Base-by-base conservation (phyloP, 495 filamentous ascomycete genomes). In the Trypethelium eluteriae region DNA sequence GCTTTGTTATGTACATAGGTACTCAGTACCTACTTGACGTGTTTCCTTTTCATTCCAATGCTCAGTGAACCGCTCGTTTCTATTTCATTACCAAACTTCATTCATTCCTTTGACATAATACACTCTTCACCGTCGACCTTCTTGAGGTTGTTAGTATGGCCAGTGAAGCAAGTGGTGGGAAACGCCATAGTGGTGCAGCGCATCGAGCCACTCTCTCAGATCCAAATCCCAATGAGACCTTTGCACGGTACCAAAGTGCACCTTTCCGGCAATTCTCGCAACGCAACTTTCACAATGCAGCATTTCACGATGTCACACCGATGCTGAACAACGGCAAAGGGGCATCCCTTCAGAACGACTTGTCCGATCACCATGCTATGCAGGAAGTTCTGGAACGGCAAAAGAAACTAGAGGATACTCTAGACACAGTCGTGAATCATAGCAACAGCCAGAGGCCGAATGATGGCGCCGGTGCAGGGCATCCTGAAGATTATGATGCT, bases 181-280 rank as follows among this genome's bases (percentile, higher is more conserved):
- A 59, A 36, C 3, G 32, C 18, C 53, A 59, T 34, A 10, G 25
- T 0, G 53, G 53, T 7, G 53, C 53, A 35, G 53, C 36, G 36
- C 53, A 59, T 18, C n/a, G 53, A 59, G 53, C 53, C 5, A 59
- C 53, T 11, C 53, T 59, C 53, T 59, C 53, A 35, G 53, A 59
- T 32, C 53, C 53, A 36, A 59, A 59, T 36, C 53, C 53, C 3
- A 59, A 59, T 59, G 53, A 59, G 53, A 59, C 53, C 0, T 59
- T 59, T 59, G 53, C 53, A 34, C 11, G 53, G 14, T 59, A 59
- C 18, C 53, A 59, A 36, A 59, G 53, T 36, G 53, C 53, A 35
- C 53, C 53, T 0, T 59, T 59, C 32, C 53, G 53, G 2, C 53
- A 59, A 14, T 59, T 59, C 36, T 59, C 53, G 5, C 3, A 34